Conservation (phyloP, 306 rosid genomes). For the Trifolium dubium region DNA sequence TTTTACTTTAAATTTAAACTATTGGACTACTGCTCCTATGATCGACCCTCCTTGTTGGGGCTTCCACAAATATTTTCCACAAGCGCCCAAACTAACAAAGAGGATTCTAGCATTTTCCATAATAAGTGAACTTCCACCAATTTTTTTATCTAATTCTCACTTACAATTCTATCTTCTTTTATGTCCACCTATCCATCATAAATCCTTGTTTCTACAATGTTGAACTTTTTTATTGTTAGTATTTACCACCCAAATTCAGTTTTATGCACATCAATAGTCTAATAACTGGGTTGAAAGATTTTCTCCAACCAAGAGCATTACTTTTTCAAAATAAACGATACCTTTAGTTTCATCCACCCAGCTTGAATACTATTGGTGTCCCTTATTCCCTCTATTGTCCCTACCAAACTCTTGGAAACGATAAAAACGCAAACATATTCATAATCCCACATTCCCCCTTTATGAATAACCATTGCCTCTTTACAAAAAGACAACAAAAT, state of each 20-base stretch:
- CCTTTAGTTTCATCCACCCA: background rate
- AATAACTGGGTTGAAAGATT: background rate
- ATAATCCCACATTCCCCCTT: background rate
- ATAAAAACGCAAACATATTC: background rate
- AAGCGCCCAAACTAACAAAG: background rate
- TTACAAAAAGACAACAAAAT: background rate
- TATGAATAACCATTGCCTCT: conserved; percentile 1
- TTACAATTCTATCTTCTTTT: background rate
- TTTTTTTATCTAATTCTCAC: background rate
- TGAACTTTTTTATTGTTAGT: background rate
- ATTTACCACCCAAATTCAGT: conserved; percentile 17
- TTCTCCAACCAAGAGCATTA: background rate
- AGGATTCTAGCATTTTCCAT: background rate
- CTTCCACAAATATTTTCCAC: background rate
- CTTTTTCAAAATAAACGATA: background rate
- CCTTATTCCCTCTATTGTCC: conserved; percentile 3
- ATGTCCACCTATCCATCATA: background rate
- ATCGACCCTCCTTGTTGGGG: background rate
- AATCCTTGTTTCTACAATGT: background rate
- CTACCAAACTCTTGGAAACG: conserved; percentile 1
- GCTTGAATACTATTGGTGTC: background rate
- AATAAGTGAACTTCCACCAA: background rate
- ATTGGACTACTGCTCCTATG: background rate
- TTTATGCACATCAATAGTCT: background rate
- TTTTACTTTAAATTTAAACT: conserved; percentile 1